These are phyloP conservation scores for Suillus discolor DNA, from an alignment of 768 basidiomycete genomes.

Conservation along the genomic window DNA sequence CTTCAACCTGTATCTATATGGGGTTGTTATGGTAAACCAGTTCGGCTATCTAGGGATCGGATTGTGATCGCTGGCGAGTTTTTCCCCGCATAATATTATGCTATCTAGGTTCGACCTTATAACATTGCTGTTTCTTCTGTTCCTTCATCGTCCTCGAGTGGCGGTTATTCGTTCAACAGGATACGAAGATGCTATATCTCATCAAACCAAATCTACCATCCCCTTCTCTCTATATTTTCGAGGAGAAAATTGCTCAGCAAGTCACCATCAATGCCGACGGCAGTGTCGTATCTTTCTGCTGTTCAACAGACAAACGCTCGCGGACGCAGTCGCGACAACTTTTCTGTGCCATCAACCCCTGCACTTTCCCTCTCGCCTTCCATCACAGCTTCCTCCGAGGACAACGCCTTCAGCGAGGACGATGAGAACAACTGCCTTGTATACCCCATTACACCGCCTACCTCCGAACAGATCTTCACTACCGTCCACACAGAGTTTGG, in stretches of 20 bases:
- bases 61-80: neutral
- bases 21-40: neutral
- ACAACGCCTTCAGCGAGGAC: constrained; percentile 59
- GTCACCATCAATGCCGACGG: constrained; percentile 46
- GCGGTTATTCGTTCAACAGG: constrained; percentile 14
- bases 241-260: constrained; percentile 43
- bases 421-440: constrained; percentile 61
- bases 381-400: constrained; percentile 67
- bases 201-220: constrained; percentile 61
- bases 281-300: constrained; percentile 61
- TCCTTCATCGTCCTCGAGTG: constrained; percentile 16
- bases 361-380: constrained; percentile 77
- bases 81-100: neutral
- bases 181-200: constrained; percentile 50
- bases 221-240: constrained; percentile 60
- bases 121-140: neutral
- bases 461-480: constrained; percentile 75
- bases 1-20: neutral
- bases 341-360: constrained; percentile 63
- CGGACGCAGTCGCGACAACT: constrained; percentile 47
- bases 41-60: neutral
- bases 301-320: constrained; percentile 68
- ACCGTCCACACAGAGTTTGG: constrained; percentile 93
- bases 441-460: constrained; percentile 65
- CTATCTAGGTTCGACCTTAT: neutral